Base-by-base conservation (phyloP, 805 yeast genomes). In the Candida chilensis region DNA sequence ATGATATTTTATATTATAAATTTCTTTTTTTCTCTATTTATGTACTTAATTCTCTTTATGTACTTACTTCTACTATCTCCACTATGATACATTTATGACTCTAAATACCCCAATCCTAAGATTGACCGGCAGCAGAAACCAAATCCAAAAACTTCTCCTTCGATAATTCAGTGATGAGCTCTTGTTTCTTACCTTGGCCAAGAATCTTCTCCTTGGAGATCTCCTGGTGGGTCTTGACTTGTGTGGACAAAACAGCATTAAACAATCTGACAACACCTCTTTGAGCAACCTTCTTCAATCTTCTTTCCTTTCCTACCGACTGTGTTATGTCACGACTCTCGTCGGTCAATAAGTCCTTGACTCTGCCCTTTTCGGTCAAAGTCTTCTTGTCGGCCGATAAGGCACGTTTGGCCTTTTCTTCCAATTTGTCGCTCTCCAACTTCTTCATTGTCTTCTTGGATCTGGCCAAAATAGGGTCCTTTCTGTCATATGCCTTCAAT, bases 381-480 rank as follows among this genome's bases (percentile, higher is more conserved):
- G 66, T 72, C 47, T 74, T 79, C 64, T 78, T 83, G 47, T 92
- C 97, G 3, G 71, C 67, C 10, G 74, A 54, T 12, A 90, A 37
- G 14, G 77, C 72, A 40, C 79, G 67, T 45, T 74, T 77, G 8
- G 96, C 97, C 50, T 86, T 83, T 36, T 74, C 71, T 43, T 90
- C 96, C 27, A 92, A 60, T 46, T 81, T 83, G 30, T 83, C 85
- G 19, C 77, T 70, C 42, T 88, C 96, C 33, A 82, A 67, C 40
- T 83, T 78, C 55, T 78, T 79, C 30, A 77, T 71, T 25, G 69
- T 64, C 40, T 80, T 82, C 46, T 83, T 82, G 16, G 72, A 64
- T 56, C 97, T 76, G 5, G 90, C 88, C 57, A 90, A 67, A 33
- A 90, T 84, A 3, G 98, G 98, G 50, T 88, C 95, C 27, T 71